phyloP scores from a whole-genome alignment of 176 grass and related monocot genomes.

The Dactylis glomerata region DNA sequence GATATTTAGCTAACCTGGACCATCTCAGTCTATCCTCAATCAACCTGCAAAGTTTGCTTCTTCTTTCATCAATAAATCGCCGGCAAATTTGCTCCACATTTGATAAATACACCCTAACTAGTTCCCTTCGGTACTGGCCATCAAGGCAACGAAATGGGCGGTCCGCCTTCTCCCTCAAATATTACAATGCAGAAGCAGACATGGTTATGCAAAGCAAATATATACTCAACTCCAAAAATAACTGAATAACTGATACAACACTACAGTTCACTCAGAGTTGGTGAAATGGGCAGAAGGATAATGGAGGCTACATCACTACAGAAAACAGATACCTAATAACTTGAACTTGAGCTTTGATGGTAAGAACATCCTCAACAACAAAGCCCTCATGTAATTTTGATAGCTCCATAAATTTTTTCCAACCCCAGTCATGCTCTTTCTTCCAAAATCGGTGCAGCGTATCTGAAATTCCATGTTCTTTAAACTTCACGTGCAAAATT shows the following conservation, averaged over 20 bases:
- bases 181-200: constrained; percentile 49
- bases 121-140: constrained; percentile 80
- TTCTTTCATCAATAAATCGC: constrained; percentile 86
- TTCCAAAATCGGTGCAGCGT: constrained; percentile 99
- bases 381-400: constrained; percentile 95
- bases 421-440: constrained; percentile 99
- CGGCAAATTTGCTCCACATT: constrained; percentile 97
- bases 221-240: constrained; percentile 33
- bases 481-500: constrained; percentile 32
- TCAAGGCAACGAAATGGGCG: constrained; percentile 93
- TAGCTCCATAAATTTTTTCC: constrained; percentile 99
- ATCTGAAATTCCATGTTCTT: constrained; percentile 71
- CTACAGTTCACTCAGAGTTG: background rate
- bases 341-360: constrained; percentile 99
- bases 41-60: constrained; percentile 72
- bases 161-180: constrained; percentile 90
- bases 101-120: constrained; percentile 89
- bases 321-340: constrained; percentile 80
- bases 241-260: background rate
- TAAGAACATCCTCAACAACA: constrained; percentile 80
- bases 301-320: constrained; percentile 7
- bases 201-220: constrained; percentile 46
- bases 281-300: constrained; percentile 4
- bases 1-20: constrained; percentile 63
- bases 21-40: constrained; percentile 88